Evolutionary conservation across 495 filamentous ascomycete genomes (phyloP), one percentile per base, ranked within the genome.

Genomic region (Pseudevernia furfuracea): DNA sequence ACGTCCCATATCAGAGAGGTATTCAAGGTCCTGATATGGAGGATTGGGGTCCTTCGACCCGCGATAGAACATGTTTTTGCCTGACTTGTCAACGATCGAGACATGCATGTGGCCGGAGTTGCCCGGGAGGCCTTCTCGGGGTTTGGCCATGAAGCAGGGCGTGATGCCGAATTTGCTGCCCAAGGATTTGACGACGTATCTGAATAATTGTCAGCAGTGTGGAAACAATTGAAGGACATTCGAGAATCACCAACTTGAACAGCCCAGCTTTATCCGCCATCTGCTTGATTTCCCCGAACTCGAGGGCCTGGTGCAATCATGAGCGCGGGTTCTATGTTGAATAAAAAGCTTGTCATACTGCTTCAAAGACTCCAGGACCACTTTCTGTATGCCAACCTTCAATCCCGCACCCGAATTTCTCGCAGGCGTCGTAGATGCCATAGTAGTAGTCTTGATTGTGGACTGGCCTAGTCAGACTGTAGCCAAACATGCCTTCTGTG

Each of bases 121-220:
- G 12, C 94, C 94, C 0, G 94, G 94, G 0, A 97, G 76, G 0
- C 91, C 91, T 69, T 94, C 83, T 53, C 87, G 84, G 7, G 94
- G 94, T 73, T 97, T 98, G n/a, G 94, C 94, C 94, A 98, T 98
- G 78, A 98, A 98, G 72, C 90, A 93, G 1, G 94, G 94, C 0
- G 90, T 96, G 70, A 97, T 96, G 53, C 90, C 91, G 74, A 89
- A 87, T 72, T 89, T 89, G 53, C 82, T 88, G 21, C 88, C 91
- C 37, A 96, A 81, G 1, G 89, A 88, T 75, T 95, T 96, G 60
- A 95, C 91, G 8, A 88, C 84, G 66, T 94, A 92, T 73, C 84
- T 87, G 60, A 25, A 44, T n/a, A 36, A 39, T 62, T 61, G 57
- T 58, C 21, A 37, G 39, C 3, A 17, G 12, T 10, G 23, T 43